Percentiles rank a stretch among this genome's conserved stretches.
phyloP scores from a whole-genome alignment of 2,329 filamentous ascomycete species.

The Aspergillus sp. region DNA sequence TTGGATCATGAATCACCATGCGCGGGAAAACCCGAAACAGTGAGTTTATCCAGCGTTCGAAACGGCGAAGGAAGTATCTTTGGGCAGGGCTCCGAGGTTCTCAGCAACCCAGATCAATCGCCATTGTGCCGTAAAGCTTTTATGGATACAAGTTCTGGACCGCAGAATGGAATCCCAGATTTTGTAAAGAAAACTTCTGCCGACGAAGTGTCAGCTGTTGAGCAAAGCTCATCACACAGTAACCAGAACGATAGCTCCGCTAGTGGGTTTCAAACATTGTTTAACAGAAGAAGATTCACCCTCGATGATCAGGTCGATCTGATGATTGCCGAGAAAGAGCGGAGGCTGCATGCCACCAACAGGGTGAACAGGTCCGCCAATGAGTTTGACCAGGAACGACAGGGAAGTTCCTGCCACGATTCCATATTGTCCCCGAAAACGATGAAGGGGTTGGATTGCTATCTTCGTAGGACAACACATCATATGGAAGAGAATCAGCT shows the following conservation, averaged over 20 bases:
- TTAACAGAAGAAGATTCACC: slow-evolving; percentile 19
- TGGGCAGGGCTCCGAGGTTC: too few relatives aligned
- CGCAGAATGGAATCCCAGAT: neutral
- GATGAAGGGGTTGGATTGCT: neutral
- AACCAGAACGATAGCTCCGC: neutral
- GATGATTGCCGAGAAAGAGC: slow-evolving; percentile 21
- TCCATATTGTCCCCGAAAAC: neutral
- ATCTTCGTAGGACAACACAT: neutral
- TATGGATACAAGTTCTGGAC: neutral
- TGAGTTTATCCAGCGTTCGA: neutral
- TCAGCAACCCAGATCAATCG: neutral
- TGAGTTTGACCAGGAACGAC: neutral
- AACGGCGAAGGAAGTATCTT: neutral
- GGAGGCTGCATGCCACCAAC: neutral
- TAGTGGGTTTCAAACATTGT: neutral
- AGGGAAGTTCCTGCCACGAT: neutral
- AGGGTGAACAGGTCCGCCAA: neutral
- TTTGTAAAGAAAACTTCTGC: neutral
- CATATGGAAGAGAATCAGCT: neutral
- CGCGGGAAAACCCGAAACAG: neutral
- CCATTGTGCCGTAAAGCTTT: neutral
- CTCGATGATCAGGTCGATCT: slow-evolving; percentile 25
- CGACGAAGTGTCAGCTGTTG: neutral
- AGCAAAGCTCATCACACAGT: neutral
- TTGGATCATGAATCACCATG: slow-evolving; percentile 24